Evolutionary conservation across 768 basidiomycete genomes (phyloP).

Genomic region (Auriculariales sp.): DNA sequence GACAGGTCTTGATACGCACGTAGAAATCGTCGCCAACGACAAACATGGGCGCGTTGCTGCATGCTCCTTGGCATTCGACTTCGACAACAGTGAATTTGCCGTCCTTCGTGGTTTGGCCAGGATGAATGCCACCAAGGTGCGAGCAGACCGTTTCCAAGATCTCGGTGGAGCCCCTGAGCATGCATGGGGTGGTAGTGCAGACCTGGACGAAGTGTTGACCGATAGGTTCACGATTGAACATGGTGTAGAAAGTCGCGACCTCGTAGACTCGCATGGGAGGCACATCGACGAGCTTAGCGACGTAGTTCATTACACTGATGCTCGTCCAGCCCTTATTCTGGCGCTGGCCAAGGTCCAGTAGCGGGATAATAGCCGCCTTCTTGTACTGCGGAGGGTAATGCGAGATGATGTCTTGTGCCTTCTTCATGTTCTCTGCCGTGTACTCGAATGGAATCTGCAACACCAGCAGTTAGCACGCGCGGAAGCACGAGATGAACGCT

Average conservation of each 20-base stretch:
- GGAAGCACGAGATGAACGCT: neutral
- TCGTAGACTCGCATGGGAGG: conserved; percentile 99
- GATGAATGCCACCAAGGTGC: conserved; percentile 71
- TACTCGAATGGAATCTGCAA: conserved; percentile 82
- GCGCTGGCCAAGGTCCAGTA: conserved; percentile 89
- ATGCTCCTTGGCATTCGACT: conserved; percentile 97
- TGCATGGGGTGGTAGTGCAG: conserved; percentile 98
- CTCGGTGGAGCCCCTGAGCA: conserved; percentile 82
- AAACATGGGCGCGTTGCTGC: conserved; percentile 96
- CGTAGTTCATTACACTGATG: conserved; percentile 97
- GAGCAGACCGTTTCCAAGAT: conserved; percentile 74
- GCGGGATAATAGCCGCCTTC: conserved; percentile 94
- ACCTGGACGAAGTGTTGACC: conserved; percentile 92
- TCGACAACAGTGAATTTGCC: conserved; percentile 96
- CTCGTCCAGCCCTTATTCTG: conserved; percentile 99
- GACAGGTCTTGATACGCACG: conserved; percentile 36
- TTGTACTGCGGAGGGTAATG: conserved; percentile 96
- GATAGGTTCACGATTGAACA: conserved; percentile 99
- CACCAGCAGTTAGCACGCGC: neutral
- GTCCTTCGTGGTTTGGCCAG: conserved; percentile 88
- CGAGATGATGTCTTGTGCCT: conserved; percentile 77
- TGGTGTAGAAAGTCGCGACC: conserved; percentile 98
- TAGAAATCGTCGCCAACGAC: conserved; percentile 95
- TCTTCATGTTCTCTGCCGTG: conserved; percentile 64
- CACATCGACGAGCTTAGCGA: conserved; percentile 86